Percentiles rank a stretch among this genome's conserved stretches.
phyloP scores from a whole-genome alignment of 192 early-diverging fungal species.

The Podila epigama region DNA sequence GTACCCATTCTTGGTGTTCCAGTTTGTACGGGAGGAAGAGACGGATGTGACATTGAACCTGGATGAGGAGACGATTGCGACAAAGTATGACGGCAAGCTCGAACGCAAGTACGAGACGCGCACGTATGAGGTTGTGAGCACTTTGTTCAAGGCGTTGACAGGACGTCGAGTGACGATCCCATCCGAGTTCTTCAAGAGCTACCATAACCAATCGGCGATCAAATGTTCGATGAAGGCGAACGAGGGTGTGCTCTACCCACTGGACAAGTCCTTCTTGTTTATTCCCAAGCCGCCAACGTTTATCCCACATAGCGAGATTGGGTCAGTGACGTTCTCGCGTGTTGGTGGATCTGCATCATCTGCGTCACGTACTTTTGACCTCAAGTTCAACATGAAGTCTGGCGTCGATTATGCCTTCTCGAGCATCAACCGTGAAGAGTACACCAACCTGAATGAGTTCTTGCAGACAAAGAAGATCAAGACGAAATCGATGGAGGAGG shows the following conservation, averaged over 20 bases:
- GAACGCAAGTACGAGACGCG: constrained; percentile 87
- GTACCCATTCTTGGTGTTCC: constrained; percentile 95
- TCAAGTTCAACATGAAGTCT: constrained; percentile 88
- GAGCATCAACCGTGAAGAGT: constrained; percentile 91
- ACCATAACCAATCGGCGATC: constrained; percentile 80
- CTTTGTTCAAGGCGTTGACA: constrained; percentile 85
- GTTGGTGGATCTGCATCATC: constrained; percentile 60
- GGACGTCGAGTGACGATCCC: constrained; percentile 79
- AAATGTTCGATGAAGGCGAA: constrained; percentile 98
- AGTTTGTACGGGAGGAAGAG: constrained; percentile 95
- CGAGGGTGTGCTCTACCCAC: constrained; percentile 92
- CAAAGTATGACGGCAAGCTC: constrained; percentile 77
- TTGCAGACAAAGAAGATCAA: constrained; percentile 84
- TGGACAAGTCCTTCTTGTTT: constrained; percentile 94
- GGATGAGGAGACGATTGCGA: constrained; percentile 75
- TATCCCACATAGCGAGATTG: constrained; percentile 86
- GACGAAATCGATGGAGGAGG: constrained; percentile 63
- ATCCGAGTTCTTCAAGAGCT: constrained; percentile 62
- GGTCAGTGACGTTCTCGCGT: constrained; percentile 88
- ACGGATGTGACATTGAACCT: constrained; percentile 83
- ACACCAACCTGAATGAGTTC: constrained; percentile 81
- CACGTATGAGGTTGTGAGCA: constrained; percentile 84
- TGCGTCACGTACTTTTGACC: constrained; percentile 87
- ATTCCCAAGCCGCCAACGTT: constrained; percentile 94
- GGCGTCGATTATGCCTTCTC: constrained; percentile 85